Base-by-base conservation (phyloP, 108 stramenopile species). In the Fistulifera solaris region DNA sequence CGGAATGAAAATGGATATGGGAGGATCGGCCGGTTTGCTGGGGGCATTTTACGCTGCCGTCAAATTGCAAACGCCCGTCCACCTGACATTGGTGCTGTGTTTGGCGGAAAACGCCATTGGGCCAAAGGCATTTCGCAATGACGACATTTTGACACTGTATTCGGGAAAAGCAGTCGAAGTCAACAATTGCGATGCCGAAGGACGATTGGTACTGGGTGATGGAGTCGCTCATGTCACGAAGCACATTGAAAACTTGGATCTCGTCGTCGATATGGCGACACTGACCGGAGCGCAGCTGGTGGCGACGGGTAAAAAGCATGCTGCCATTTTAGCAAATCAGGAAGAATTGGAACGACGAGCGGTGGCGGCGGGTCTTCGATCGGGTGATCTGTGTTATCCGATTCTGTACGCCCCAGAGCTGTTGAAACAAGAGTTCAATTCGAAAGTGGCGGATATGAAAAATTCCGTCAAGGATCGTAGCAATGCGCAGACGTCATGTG, bases 141-240 rank as follows among this genome's bases (percentile, higher is more conserved):
- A 96, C 64, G 94, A 87, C 50, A 66, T 65, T 40, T 40, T 68
- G 15, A 54, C 31, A 16, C 40, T 61, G 67, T 82, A 79, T 58
- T 84, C 80, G 8, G 85, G 85, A 3, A 78, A 83, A 52, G 78
- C 82, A 13, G 84, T 89, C 7, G 82, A 86, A 54, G 63, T 86
- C 27, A 94, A 93, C 67, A 95, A 95, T 52, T 75, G 76, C 19
- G 94, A 95, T 51, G 91, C 94, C 0, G 94, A 95, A 71, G 94
- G 94, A 0, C 69, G 91, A 6, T 68, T 95, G 11, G 84, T 94
- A 2, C 57, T 94, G 53, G 78, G 51, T 0, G 93, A 94, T 65
- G 86, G 80, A 11, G 89, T 91, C 0, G 82, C 84, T 13, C 81
- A 85, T 41, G 86, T 85, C 1, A 73, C 81, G 22, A 74, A 82